These are phyloP conservation scores for Lathyrus sativus DNA, from an alignment of 306 rosid species.

Conservation along the genomic window DNA sequence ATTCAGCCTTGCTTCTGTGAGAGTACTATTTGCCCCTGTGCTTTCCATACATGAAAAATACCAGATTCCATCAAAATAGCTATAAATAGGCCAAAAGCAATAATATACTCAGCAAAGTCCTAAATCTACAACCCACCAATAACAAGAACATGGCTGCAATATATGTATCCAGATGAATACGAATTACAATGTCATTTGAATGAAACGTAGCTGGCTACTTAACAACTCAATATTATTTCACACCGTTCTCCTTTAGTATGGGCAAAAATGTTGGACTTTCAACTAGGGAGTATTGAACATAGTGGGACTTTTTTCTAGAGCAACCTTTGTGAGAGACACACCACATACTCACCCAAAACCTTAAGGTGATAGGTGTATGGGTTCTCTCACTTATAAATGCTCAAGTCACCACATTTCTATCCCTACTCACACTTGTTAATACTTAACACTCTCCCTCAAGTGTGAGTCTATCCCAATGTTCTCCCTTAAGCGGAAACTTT, in stretches of 20 bases:
- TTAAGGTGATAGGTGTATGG: too few species aligned
- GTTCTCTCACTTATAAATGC: too few species aligned
- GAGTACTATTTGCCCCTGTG: constrained; percentile 54
- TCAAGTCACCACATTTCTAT: too few species aligned
- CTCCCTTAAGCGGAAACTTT: too few species aligned
- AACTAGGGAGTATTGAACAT: too few species aligned
- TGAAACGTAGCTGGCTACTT: constrained; percentile 1
- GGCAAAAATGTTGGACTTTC: too few species aligned
- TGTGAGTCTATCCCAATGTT: too few species aligned
- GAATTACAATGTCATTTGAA: constrained; percentile 22
- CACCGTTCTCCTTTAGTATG: constrained; percentile 5
- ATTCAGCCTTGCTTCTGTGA: constrained; percentile 66
- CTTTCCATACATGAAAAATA: constrained; percentile 34
- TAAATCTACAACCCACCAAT: constrained; percentile 20
- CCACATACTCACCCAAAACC: too few species aligned
- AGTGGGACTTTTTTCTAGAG: too few species aligned
- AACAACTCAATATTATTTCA: constrained; percentile 18
- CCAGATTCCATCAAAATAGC: constrained; percentile 16
- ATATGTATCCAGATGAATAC: constrained; percentile 5
- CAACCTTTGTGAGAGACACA: too few species aligned
- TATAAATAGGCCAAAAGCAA: constrained; percentile 30
- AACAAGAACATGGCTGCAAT: constrained; percentile 15
- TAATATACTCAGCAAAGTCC: constrained; percentile 10
- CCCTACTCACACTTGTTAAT: too few species aligned
- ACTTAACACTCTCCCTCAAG: too few species aligned